Evolutionary conservation across 1,139 yeast genomes (phyloP), one percentile per base, ranked within the genome.

Genomic region (Chernovozyma aurita): DNA sequence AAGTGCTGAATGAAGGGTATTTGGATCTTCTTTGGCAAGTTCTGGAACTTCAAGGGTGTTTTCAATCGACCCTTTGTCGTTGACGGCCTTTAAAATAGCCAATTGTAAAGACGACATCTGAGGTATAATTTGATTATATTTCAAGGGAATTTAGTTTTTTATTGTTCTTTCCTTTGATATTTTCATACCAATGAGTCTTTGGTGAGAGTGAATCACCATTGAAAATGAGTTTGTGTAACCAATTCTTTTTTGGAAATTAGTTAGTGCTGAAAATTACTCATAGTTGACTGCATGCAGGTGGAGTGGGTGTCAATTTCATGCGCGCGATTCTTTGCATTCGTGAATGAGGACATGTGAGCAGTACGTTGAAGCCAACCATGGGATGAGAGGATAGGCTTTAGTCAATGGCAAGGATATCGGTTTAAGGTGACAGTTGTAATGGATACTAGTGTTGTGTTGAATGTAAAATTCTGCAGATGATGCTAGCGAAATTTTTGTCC

Each of bases 1-100:
- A 52, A 92, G 76, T 29, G 88, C 90, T 20, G 95, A 86, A 43
- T 68, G 74, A 39, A 69, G 60, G n/a, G 65, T 57, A 46, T 56
- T 59, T 43, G 70, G 59, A 43, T 68, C 74, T 35, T 60, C 47
- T 28, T 40, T 39, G 33, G 65, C 56, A 47, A 70, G 62, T 44
- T 62, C 69, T 34, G 79, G 78, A 36, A 81, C 68, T 14, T 65
- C 73, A 39, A 78, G 63, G 8, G 95, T 78, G 59, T 85, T 86
- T 39, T 66, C 70, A 42, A 87, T 80, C 32, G 83, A 87, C 42
- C 70, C 59, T 39, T 63, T 59, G 46, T 70, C 69, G 44, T 79
- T 81, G 43, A 88, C 76, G 38, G 71, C 68, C 57, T 80, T 71
- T 47, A 86, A 74, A 42, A 86, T 73, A 33, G 57, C 58, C 46